Evolutionary conservation across 192 early-diverging fungal genomes (phyloP).

Genomic region (Gaertneriomyces sp.): DNA sequence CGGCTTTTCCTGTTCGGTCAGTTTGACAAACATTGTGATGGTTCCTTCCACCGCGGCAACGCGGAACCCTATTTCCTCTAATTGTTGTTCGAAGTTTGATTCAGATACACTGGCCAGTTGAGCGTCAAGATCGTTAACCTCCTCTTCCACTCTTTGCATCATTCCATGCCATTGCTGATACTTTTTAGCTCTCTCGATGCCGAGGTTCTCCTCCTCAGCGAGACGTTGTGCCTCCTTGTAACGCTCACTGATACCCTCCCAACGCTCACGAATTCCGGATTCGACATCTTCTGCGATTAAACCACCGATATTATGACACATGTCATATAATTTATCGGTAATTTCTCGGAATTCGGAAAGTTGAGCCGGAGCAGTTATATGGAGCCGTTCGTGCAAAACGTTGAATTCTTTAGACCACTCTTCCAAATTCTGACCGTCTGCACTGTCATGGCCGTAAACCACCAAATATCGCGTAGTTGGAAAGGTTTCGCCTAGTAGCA

Average conservation of each 20-base stretch:
- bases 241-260: slow-evolving; percentile 10
- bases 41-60: slow-evolving; percentile 11
- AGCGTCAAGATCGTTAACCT: neutral
- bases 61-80: neutral
- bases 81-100: neutral
- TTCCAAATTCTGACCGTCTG: slow-evolving; percentile 1
- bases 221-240: slow-evolving; percentile 17
- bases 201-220: slow-evolving; percentile 10
- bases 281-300: neutral
- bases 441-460: slow-evolving; percentile 2
- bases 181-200: slow-evolving; percentile 9
- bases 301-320: neutral
- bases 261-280: neutral
- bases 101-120: no score
- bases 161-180: slow-evolving; percentile 18
- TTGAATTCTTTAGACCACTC: slow-evolving; percentile 6
- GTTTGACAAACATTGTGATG: slow-evolving; percentile 3
- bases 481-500: neutral
- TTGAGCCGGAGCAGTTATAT: neutral
- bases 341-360: neutral
- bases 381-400: neutral
- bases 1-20: slow-evolving; percentile 18
- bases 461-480: neutral
- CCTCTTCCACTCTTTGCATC: slow-evolving; percentile 8
- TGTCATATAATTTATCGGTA: neutral